Evolutionary conservation across 495 filamentous ascomycete genomes (phyloP).

Genomic region (Penicillium soppii): DNA sequence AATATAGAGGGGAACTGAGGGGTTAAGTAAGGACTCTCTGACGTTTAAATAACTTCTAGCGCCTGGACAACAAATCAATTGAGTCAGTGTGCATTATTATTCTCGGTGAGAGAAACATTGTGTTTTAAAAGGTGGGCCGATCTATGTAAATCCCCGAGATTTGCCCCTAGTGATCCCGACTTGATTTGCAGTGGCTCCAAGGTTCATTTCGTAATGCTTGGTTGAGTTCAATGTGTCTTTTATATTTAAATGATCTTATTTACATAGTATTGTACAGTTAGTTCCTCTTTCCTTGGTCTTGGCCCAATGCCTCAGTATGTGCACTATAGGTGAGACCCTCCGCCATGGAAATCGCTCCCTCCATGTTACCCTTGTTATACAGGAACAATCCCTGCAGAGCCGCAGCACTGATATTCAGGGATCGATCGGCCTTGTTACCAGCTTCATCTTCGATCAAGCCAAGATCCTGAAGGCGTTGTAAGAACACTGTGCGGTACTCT

Average conservation of each 20-base stretch:
- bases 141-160: slow-evolving; percentile 3
- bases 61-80: not conserved
- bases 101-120: slow-evolving; percentile 5
- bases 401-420: slow-evolving; percentile 71
- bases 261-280: slow-evolving; percentile 33
- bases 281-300: slow-evolving; percentile 9
- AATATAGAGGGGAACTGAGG: not conserved
- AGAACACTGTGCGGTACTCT: slow-evolving; percentile 43
- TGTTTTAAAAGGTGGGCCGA: not conserved
- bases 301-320: slow-evolving; percentile 31
- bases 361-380: slow-evolving; percentile 87
- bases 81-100: not conserved
- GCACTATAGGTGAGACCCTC: slow-evolving; percentile 53
- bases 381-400: slow-evolving; percentile 91
- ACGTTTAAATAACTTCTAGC: not conserved
- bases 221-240: slow-evolving; percentile 10
- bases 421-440: slow-evolving; percentile 36
- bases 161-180: slow-evolving; percentile 1
- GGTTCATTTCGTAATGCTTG: too few relatives aligned
- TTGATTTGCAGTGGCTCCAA: too few relatives aligned
- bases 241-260: slow-evolving; percentile 23
- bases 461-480: slow-evolving; percentile 49
- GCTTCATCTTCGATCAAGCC: slow-evolving; percentile 52
- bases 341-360: slow-evolving; percentile 80
- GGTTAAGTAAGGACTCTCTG: not conserved